These are phyloP conservation scores for Solanum aculeatissimum DNA, from an alignment of 305 asterid genomes.

Conservation along the genomic window DNA sequence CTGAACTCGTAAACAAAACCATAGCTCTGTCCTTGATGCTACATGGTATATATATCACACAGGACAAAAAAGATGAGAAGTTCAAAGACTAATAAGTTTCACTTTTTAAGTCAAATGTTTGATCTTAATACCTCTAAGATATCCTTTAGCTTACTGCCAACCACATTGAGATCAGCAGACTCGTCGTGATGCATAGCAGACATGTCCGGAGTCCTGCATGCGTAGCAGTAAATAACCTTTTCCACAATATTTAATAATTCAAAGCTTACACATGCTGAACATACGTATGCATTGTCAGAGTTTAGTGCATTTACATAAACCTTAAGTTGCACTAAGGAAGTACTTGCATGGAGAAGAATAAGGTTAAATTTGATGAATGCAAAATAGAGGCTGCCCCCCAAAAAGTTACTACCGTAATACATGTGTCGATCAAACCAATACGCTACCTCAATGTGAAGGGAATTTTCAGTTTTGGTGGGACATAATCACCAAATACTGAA, in stretches of 20 bases:
- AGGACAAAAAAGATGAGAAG: not conserved
- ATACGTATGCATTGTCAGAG: not conserved
- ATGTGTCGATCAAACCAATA: not conserved
- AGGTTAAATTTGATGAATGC: not conserved
- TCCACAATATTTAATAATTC: not conserved
- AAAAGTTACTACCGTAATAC: not conserved
- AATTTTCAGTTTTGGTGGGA: conserved; percentile 55
- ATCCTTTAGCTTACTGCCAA: conserved; percentile 60
- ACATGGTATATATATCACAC: not conserved
- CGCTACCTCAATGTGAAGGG: conserved; percentile 65
- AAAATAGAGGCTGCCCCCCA: not conserved
- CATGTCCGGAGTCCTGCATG: conserved; percentile 75
- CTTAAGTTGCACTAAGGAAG: not conserved
- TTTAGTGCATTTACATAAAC: not conserved
- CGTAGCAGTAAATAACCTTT: not conserved
- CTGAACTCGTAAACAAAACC: too few relatives aligned
- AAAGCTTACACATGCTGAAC: not conserved
- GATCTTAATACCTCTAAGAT: conserved; percentile 49
- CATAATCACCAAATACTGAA: conserved; percentile 50
- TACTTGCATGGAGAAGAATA: not conserved
- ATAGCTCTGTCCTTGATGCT: not conserved
- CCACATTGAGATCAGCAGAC: conserved; percentile 79
- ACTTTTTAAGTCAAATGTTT: not conserved
- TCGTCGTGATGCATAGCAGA: conserved; percentile 85
- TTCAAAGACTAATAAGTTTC: not conserved